A percentile compares a stretch with the other conserved stretches of the same genome.
These are phyloP conservation scores for Austroboletus niveus DNA, from an alignment of 1,284 basidiomycete species.

Conservation along the genomic window DNA sequence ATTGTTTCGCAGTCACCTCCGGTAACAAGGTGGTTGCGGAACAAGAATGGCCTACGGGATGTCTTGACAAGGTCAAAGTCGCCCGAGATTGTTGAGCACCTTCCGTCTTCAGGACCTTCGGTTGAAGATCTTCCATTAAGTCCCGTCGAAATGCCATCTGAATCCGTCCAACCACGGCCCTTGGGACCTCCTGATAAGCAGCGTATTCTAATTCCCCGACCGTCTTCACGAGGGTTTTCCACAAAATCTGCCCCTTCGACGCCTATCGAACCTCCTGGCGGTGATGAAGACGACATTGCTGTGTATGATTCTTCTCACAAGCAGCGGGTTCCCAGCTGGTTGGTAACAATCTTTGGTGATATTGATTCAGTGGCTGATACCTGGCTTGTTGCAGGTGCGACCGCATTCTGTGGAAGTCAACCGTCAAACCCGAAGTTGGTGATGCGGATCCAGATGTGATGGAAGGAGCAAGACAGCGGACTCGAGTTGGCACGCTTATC, in stretches of 20 bases:
- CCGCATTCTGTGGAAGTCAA: conserved; percentile 76
- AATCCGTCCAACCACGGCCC: neutral
- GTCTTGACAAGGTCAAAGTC: conserved; percentile 16
- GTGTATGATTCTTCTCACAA: conserved; percentile 79
- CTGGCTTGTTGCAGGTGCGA: conserved; percentile 57
- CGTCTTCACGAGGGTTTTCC: conserved; percentile 37
- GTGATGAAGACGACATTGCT: conserved; percentile 48
- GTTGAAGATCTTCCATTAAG: conserved; percentile 26
- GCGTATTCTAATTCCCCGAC: conserved; percentile 36
- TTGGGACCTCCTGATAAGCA: conserved; percentile 27
- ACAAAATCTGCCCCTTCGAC: conserved; percentile 37
- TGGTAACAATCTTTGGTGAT: conserved; percentile 6
- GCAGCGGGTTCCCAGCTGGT: conserved; percentile 82
- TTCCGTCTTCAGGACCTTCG: conserved; percentile 23
- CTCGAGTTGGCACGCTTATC: conserved; percentile 52
- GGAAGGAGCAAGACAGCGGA: conserved; percentile 37
- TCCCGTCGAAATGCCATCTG: conserved; percentile 17
- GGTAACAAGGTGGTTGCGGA: conserved; percentile 31
- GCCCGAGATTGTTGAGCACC: conserved; percentile 24
- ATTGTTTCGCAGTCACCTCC: conserved; percentile 33
- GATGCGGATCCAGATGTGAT: conserved; percentile 40
- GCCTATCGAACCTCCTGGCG: conserved; percentile 35
- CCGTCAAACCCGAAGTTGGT: conserved; percentile 45
- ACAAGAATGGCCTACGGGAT: conserved; percentile 20
- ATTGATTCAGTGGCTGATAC: conserved; percentile 1